phyloP scores from a whole-genome alignment of 331 rosid genomes.

The Rosa hybrid region DNA sequence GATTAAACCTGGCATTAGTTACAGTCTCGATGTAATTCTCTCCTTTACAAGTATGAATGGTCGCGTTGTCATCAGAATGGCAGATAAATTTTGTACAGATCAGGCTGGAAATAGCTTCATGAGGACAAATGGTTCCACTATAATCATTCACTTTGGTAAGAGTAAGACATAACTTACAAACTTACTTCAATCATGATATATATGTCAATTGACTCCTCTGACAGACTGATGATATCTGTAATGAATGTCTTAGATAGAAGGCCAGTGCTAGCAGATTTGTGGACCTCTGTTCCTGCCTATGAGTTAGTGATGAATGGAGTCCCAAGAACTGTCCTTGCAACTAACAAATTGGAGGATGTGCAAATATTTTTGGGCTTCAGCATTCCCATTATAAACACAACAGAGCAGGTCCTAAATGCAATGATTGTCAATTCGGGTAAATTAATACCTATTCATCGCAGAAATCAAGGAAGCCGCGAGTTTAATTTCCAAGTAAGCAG shows the following conservation, averaged over 20 bases:
- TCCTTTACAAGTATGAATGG: constrained; percentile 34
- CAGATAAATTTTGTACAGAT: constrained; percentile 49
- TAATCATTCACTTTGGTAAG: constrained; percentile 61
- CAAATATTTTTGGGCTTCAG: constrained; percentile 59
- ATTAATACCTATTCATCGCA: constrained; percentile 36
- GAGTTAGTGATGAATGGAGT: constrained; percentile 54
- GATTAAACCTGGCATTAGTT: constrained; percentile 36
- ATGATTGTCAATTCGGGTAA: constrained; percentile 45
- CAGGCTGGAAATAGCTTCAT: constrained; percentile 58
- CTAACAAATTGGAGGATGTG: constrained; percentile 55
- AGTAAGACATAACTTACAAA: constrained; percentile 33
- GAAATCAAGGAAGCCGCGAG: constrained; percentile 42
- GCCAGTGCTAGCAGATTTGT: constrained; percentile 60
- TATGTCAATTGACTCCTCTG: background rate
- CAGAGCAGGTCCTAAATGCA: constrained; percentile 50
- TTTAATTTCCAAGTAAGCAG: constrained; percentile 54
- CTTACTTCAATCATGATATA: background rate
- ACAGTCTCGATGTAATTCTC: constrained; percentile 47
- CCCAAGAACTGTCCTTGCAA: constrained; percentile 68
- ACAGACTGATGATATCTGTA: background rate
- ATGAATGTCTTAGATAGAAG: constrained; percentile 57
- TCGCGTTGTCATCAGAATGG: constrained; percentile 43
- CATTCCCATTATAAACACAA: constrained; percentile 54
- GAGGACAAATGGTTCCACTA: constrained; percentile 47
- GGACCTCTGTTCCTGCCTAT: constrained; percentile 66